Percentiles rank a stretch among this genome's conserved stretches.
Evolutionary conservation across 345 rosid genomes (phyloP).

Genomic region (Rhodamnia rubescens): DNA sequence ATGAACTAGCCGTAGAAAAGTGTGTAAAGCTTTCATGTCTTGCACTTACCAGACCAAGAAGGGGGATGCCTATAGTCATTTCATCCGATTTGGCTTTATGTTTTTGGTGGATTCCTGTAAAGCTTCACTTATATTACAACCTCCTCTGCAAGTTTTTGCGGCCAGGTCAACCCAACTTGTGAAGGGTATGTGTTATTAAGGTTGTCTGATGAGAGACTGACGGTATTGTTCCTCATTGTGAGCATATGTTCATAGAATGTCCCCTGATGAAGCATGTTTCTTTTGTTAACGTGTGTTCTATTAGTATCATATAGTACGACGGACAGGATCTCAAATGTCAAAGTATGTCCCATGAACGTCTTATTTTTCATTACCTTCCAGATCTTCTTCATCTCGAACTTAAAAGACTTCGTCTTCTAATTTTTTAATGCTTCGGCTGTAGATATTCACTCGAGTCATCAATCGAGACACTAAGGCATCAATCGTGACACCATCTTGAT

Average conservation of each 20-base stretch:
- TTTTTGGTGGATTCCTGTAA: background rate
- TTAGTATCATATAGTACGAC: background rate
- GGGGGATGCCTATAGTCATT: background rate
- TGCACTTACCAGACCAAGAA: no score
- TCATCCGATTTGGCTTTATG: background rate
- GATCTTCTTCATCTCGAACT: background rate
- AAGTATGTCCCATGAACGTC: background rate
- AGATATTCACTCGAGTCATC: background rate
- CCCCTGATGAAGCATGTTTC: background rate
- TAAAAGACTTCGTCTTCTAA: background rate
- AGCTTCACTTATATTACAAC: background rate
- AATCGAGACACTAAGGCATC: background rate
- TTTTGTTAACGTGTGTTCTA: background rate
- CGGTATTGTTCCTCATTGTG: background rate
- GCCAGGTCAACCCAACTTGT: background rate
- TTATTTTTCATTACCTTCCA: background rate
- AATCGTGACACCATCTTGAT: background rate
- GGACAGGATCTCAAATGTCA: background rate
- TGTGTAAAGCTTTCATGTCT: no score
- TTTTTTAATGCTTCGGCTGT: accelerated
- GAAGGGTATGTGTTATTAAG: background rate
- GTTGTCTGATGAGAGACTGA: background rate
- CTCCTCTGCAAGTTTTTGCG: background rate
- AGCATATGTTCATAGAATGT: background rate
- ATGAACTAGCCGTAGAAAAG: no score